Conservation (phyloP, 305 asterid species). For the Solanum aculeatissimum region DNA sequence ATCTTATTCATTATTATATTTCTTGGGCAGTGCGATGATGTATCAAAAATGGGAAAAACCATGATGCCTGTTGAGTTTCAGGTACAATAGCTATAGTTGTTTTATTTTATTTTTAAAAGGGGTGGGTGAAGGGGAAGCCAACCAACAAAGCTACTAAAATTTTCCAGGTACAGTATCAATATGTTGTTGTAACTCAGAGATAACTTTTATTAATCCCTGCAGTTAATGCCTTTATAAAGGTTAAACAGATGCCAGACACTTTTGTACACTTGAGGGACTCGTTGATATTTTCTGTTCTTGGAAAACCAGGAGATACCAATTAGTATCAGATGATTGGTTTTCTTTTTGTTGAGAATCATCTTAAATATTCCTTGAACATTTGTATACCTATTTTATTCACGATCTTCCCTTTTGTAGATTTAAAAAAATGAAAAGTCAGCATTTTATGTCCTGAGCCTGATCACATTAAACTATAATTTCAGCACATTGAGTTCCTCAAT, state of each 20-base stretch:
- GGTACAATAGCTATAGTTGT: constrained; percentile 22
- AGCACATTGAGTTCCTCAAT: background rate
- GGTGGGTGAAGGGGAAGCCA: background rate
- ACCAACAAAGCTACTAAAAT: background rate
- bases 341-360: background rate
- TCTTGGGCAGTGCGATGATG: constrained; percentile 53
- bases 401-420: background rate
- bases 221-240: background rate
- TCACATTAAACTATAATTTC: background rate
- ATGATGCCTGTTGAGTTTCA: constrained; percentile 44
- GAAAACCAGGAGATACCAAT: background rate
- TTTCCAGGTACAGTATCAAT: constrained; percentile 23
- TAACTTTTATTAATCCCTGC: background rate
- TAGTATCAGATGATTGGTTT: background rate
- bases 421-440: background rate
- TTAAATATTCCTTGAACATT: background rate
- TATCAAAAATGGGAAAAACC: constrained; percentile 39
- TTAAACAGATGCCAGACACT: background rate
- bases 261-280: background rate
- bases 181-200: background rate
- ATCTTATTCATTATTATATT: background rate
- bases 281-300: background rate
- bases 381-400: background rate
- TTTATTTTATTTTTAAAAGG: background rate
- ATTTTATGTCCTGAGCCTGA: background rate